These are phyloP conservation scores for Rhodotorula sp. DNA, from an alignment of 1,284 basidiomycete species.

Conservation along the genomic window DNA sequence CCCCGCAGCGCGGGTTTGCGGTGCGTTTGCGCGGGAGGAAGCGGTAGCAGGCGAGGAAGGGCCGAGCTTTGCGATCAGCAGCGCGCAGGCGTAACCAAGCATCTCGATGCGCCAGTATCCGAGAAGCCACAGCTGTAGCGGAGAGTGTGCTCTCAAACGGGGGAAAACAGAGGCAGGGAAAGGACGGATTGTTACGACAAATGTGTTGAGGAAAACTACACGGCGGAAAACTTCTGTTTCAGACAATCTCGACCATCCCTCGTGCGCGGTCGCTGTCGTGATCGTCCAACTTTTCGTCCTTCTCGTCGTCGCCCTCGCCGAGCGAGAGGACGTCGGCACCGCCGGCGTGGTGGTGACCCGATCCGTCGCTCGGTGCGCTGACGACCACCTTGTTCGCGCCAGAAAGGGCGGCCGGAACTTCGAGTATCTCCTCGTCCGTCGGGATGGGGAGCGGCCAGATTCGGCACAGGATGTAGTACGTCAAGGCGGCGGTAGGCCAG, in stretches of 20 bases:
- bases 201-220: neutral
- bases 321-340: neutral
- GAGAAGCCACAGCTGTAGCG: too few species aligned
- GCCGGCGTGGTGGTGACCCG: neutral
- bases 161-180: too few species aligned
- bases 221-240: neutral
- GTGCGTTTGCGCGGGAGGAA: too few species aligned
- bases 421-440: conserved; percentile 19
- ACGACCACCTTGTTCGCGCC: neutral
- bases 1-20: too few species aligned
- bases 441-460: conserved; percentile 21
- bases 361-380: neutral
- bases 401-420: neutral
- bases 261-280: neutral
- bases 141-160: too few species aligned
- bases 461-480: conserved; percentile 62
- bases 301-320: neutral
- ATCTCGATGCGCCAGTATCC: too few species aligned
- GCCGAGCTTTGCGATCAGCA: too few species aligned
- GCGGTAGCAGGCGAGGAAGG: too few species aligned
- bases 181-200: neutral
- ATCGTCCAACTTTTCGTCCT: neutral
- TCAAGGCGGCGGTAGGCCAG: conserved; percentile 64
- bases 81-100: too few species aligned
- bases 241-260: conserved; percentile 3